Evolutionary conservation across 495 filamentous ascomycete genomes (phyloP), one percentile per base, ranked within the genome.

Genomic region (Elaphomyces granulatus): DNA sequence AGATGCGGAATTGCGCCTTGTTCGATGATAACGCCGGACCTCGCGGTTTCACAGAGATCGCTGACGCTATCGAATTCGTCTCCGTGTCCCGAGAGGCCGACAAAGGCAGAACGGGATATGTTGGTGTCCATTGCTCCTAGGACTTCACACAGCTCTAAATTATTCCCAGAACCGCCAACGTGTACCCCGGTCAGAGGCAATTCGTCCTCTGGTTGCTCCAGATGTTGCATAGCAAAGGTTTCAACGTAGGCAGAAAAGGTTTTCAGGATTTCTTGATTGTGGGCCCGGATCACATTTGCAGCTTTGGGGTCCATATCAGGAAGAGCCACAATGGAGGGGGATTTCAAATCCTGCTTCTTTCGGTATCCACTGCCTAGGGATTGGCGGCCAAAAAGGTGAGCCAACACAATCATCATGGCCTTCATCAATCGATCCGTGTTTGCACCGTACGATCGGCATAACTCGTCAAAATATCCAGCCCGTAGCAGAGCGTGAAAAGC

Each of bases 401-500:
- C 56, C 58, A 87, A 60, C 2, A 81, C 70, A 0, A 85, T 54
- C 60, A 85, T 75, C 30, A 87, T 47, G 3, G 44, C 18, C 17
- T 59, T 54, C 14, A 45, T 51, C 15, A 61, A 39, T 15, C 80
- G 59, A 8, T 70, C 53, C 12, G 6, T 28, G 23, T 28, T 28
- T 28, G 23, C 6, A 6, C 12, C 12, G 23, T 28, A 28, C 12
- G 12, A 28, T 1, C 63, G 58, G 44, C 77, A 80, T 0, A 86
- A 47, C 3, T 58, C 47, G 45, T 81, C 72, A 51, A 87, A 80
- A 47, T 79, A 82, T 0, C 78, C 80, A 15, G 59, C 66, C 38
- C 67, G 74, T 4, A 87, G 55, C 1, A 87, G 64, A 2, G 80
- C 71, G 47, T 87, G 81, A 52, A 87, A 79, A 0, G 79, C 77